phyloP scores from a whole-genome alignment of 768 basidiomycete genomes.

The Cystofilobasidium ferigula region DNA sequence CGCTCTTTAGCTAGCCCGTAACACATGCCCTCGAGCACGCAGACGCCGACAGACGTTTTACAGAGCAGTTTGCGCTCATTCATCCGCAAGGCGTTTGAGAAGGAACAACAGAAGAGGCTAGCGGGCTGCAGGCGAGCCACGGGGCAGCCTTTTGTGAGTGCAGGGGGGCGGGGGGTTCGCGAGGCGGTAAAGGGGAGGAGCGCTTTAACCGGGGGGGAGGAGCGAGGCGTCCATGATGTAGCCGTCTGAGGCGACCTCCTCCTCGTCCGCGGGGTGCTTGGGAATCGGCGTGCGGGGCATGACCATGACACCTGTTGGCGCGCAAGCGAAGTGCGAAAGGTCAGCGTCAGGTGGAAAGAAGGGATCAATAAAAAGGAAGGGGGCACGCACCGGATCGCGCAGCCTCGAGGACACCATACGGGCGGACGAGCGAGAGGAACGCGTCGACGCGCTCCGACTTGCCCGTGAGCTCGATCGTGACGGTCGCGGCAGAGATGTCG shows the following conservation, averaged over 20 bases:
- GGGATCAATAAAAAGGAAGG: neutral
- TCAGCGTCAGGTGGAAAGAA: neutral
- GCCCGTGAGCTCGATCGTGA: slow-evolving; percentile 88
- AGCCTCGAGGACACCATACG: slow-evolving; percentile 90
- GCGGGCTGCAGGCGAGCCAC: too few species aligned
- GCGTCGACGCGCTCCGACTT: slow-evolving; percentile 86
- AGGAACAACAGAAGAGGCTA: too few species aligned
- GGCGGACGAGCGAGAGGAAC: slow-evolving; percentile 79
- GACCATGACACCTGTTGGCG: slow-evolving; percentile 71
- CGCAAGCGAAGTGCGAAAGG: neutral
- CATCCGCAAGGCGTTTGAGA: too few species aligned
- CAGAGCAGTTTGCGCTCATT: too few species aligned
- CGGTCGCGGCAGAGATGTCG: slow-evolving; percentile 85
- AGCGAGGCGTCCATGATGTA: slow-evolving; percentile 75
- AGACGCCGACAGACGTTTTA: too few species aligned
- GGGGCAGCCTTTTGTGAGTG: too few species aligned
- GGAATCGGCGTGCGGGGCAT: slow-evolving; percentile 93
- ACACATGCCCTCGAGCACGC: too few species aligned
- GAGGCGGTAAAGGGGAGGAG: too few species aligned
- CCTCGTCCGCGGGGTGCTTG: slow-evolving; percentile 47
- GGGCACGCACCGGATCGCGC: slow-evolving; percentile 69
- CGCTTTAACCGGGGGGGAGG: slow-evolving; percentile 73
- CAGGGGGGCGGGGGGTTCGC: too few species aligned
- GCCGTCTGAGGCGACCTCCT: slow-evolving; percentile 44
- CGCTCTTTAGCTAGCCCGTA: too few species aligned